Base-by-base conservation (phyloP, 208 protist species). In the Wallacemonas sp. region DNA sequence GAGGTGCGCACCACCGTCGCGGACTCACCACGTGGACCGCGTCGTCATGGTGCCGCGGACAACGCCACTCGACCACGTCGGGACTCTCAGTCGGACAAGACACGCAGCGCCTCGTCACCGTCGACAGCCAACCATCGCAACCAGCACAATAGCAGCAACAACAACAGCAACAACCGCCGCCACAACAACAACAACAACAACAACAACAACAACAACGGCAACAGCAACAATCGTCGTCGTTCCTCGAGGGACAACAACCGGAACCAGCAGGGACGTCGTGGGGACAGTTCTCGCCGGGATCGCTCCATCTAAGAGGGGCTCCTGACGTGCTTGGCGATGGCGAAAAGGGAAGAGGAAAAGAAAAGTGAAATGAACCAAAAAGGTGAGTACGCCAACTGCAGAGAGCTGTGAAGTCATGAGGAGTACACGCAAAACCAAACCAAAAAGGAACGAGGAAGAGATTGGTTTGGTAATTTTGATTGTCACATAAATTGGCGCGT, bases 111-210 rank as follows among this genome's bases (percentile, higher is more conserved):
- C 18, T 48, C 44, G 44, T 48, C n/a, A n/a, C n/a, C n/a, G n/a
- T 42, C 38, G 38, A 18, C 38, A 25, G 20, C 45, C 20, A 23
- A 23, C 45, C 20, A 14, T 26, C 45, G 10, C 45, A 5, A 23
- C 20, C 11, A 23, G 18, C 18, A 14, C 20, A 50, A 5, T 8
- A 61, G 16, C 12, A 57, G 25, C 11, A 62, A 48, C 42, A 64
- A 42, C 39, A 65, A 62, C 52, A 70, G 65, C 2, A 57, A 70
- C 23, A 61, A 46, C 23, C 25, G 52, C 18, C 38, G 38, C 10
- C 38, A 14, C 38, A 42, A n/a, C n/a, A n/a, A n/a, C n/a, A n/a
- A n/a, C n/a, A n/a, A n/a, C n/a, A n/a, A n/a, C n/a, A n/a, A n/a
- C n/a, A n/a, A n/a, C n/a, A n/a, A n/a, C n/a, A n/a, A n/a, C n/a